Evolutionary conservation across 345 rosid species (phyloP), one percentile per base, ranked within the genome.

Genomic region (Moricandia moricandioides): DNA sequence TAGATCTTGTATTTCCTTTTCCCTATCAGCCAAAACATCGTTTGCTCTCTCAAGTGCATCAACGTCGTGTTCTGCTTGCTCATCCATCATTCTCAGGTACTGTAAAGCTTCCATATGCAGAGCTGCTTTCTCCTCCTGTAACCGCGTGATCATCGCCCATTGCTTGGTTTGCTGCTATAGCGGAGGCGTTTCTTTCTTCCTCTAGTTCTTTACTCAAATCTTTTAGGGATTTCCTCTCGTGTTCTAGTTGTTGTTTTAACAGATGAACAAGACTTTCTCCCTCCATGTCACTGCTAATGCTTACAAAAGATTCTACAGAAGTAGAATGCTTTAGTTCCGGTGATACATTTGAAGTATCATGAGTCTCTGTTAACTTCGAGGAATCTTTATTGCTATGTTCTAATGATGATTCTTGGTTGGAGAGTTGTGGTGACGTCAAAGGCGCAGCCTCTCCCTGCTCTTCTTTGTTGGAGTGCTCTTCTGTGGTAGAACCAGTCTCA

Each of bases 41-140:
- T 21, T 21, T 0, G 24, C 24, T 21, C 24, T 86, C 77, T 85
- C 87, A 65, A 91, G 78, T 8, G 86, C 90, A 57, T 88, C 93
- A 31, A 71, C 80, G 64, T 89, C 93, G 40, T 86, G 87, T 51
- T 89, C 97, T 1, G 91, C 90, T 80, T 91, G 93, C 79, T 88
- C 96, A 73, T 91, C 97, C 97, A 88, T 91, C 96, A 91, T 86
- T 80, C 97, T 88, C 64, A 91, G 77, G 83, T 83, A 85, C 76
- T 91, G 97, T 77, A 86, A 68, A 27, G 93, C 91, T 65, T 91
- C 97, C 96, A 89, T 89, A 60, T 83, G 89, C 24, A 89, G 86
- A 35, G 87, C 82, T 54, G 97, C 89, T 83, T 89, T 91, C 85
- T 88, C 94, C 74, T 89, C 97, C 75, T 91, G 97, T 73, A 91